phyloP scores from a whole-genome alignment of 2,329 filamentous ascomycete species.

The Thielaviopsis ethacetica region DNA sequence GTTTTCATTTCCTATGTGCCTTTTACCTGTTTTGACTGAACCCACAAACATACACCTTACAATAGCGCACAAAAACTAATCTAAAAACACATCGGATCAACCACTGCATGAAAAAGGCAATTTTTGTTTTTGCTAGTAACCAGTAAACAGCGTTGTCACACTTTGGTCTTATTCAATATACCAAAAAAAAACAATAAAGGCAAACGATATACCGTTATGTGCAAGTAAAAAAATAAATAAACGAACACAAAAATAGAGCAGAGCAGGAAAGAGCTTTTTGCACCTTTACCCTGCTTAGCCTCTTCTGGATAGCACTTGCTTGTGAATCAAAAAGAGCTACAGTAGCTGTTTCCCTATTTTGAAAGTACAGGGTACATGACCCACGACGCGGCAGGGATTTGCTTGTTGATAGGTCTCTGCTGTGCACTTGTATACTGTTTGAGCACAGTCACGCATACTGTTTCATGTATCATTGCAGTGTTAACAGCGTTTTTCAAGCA shows the following conservation, averaged over 20 bases:
- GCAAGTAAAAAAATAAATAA: neutral
- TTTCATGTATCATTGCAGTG: neutral
- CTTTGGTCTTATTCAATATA: neutral
- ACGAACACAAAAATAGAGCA: neutral
- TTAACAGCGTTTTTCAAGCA: neutral
- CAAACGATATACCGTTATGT: neutral
- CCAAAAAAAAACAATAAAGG: neutral
- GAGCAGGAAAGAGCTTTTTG: neutral
- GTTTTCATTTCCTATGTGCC: neutral
- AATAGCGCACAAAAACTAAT: neutral
- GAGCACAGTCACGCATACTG: slow-evolving; percentile 2
- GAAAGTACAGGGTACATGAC: neutral
- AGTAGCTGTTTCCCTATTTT: neutral
- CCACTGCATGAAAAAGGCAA: neutral
- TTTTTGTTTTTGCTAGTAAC: neutral
- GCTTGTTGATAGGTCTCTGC: neutral
- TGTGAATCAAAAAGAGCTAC: neutral
- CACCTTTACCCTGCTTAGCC: neutral
- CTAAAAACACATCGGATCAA: too few relatives aligned
- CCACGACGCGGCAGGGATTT: neutral
- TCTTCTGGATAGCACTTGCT: neutral
- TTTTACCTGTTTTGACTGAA: neutral
- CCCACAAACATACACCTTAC: neutral
- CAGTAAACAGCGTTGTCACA: neutral
- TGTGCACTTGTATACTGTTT: slow-evolving; percentile 2